These are phyloP conservation scores for Malus asiatica DNA, from an alignment of 306 rosid genomes.

Conservation along the genomic window DNA sequence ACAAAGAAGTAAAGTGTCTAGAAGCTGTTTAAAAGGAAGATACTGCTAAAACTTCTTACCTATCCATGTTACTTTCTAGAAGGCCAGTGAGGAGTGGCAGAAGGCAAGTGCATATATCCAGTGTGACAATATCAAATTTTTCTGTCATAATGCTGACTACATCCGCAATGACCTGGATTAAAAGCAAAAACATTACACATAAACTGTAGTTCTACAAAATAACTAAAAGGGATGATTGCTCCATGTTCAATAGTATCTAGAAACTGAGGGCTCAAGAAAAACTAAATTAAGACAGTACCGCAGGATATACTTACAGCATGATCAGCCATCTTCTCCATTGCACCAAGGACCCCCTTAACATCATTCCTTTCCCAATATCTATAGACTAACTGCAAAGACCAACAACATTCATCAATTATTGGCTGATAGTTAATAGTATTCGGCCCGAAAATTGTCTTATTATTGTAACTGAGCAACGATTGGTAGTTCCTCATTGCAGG, in stretches of 20 bases:
- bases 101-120: conserved; percentile 73
- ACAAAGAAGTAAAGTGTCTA: not conserved
- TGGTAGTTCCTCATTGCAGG: not conserved
- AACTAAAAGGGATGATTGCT: not conserved
- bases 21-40: not conserved
- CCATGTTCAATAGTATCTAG: conserved; percentile 6
- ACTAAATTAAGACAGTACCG: conserved; percentile 3
- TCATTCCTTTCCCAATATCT: conserved; percentile 93
- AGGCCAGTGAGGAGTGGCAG: conserved; percentile 67
- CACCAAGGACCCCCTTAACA: conserved; percentile 74
- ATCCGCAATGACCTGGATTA: conserved; percentile 85
- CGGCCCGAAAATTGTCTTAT: not conserved
- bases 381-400: conserved; percentile 59
- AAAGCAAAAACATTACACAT: conserved; percentile 13
- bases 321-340: conserved; percentile 89
- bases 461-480: not conserved
- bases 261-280: not conserved
- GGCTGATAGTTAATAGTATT: not conserved
- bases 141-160: conserved; percentile 67
- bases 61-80: conserved; percentile 80
- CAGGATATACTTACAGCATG: conserved; percentile 60
- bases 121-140: conserved; percentile 70
- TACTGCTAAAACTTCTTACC: conserved; percentile 30
- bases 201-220: conserved; percentile 1
- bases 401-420: conserved; percentile 22